Evolutionary conservation across 2,329 filamentous ascomycete genomes (phyloP), one percentile per base, ranked within the genome.

Genomic region (Mollisiaceae sp.): DNA sequence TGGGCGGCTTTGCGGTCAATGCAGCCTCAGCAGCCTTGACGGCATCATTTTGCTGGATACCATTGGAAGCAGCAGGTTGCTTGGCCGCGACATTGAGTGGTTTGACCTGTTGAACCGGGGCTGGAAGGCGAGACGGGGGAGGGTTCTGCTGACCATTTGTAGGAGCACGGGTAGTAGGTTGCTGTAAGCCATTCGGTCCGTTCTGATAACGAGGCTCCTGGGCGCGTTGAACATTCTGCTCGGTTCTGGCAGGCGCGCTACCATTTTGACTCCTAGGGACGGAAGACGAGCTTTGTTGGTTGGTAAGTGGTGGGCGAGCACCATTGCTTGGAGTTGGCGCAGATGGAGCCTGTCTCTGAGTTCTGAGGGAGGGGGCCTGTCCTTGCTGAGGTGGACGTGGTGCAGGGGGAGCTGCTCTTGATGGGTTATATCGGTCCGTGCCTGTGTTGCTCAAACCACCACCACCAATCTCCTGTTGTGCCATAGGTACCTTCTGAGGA

Each of bases 11-110:
- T 74, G 94, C 90, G 18, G 91, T 94, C 63, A 98, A 85, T 11
- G 93, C 93, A 61, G 91, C 90, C 78, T 98, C 94, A 4, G 94
- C 94, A 73, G 94, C 92, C 81, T 95, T 96, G 71, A 97, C 88
- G 36, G 90, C 85, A 75, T 95, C 92, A 65, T 70, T 81, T 72
- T 81, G 85, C 76, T 68, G 75, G 60, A 72, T 68, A 38, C 72
- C 71, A 63, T 74, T 82, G 74, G 71, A 73, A 15, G 27, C 27
- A 32, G 27, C 27, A 32, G 73, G 72, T 67, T 86, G 85, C 79
- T 93, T 93, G 65, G 86, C 83, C 12, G 86, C 87, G 66, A 94
- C 90, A 74, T 94, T 94, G 63, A 94, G 84, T 39, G 91, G 91
- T 79, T 94, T 94, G 64, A 93, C 89, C 65, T 76, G 76, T 39